Evolutionary conservation across 352 stramenopile genomes (phyloP), one percentile per base, ranked within the genome.

Genomic region (Pythium periplocum): DNA sequence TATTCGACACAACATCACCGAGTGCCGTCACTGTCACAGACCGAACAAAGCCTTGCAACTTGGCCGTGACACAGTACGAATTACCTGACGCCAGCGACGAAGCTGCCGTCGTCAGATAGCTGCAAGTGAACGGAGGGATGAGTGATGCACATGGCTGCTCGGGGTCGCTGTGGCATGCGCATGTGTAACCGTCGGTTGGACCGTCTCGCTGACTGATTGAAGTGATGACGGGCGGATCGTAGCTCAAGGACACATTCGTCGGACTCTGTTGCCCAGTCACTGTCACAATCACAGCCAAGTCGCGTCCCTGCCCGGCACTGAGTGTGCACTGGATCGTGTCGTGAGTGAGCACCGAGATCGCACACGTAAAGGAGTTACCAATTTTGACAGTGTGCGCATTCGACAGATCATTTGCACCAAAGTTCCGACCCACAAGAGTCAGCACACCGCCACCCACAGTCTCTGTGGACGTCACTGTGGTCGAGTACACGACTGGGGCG

Each of bases 111-210:
- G 73, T 59, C 0, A 83, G 59, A 31, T 56, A 70, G 4, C 51
- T 34, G 31, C 75, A 86, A 40, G 69, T 55, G 43, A 79, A 66
- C 4, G 73, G 75, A n/a, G 67, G n/a, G 4, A 51, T 61, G 17
- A 68, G 36, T 9, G 73, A 72, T 2, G 75, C 66, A 35, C 75
- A 86, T 0, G 71, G 68, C 33, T 57, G 61, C 11, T 68, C 59
- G 11, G 68, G 53, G 48, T 83, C 61, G 10, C 32, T 50, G 33
- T 60, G 40, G 39, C 75, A 86, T 34, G 51, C 66, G 39, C 75
- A 86, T 33, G 73, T 66, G 40, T 84, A 84, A 2, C 75, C 75
- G 37, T 73, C 63, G 0, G 73, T 86, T 2, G 75, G 71, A n/a
- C 68, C 73, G 17, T 75, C 55, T 5, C 34, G 57, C 32, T 55